Conservation (phyloP, 1,284 basidiomycete genomes). For the Austropuccinia psidii region DNA sequence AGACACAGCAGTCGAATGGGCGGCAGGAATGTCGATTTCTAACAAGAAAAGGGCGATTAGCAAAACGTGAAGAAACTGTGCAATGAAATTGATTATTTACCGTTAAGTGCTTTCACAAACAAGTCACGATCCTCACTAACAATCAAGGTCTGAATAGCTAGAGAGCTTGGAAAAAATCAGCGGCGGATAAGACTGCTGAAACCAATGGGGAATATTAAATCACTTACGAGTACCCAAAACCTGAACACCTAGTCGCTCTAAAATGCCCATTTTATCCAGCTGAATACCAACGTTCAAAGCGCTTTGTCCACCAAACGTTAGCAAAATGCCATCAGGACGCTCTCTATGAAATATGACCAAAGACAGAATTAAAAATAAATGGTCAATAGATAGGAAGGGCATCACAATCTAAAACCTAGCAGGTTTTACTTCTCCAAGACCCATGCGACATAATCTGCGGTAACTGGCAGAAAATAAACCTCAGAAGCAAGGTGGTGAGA, state of each 20-base stretch:
- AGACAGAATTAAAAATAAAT: neutral
- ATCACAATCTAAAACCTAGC: neutral
- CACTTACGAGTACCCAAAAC: slow-evolving; percentile 73
- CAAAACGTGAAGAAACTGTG: slow-evolving; percentile 2
- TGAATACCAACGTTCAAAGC: slow-evolving; percentile 97
- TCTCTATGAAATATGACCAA: slow-evolving; percentile 51
- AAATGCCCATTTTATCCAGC: slow-evolving; percentile 93
- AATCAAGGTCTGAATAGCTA: slow-evolving; percentile 77
- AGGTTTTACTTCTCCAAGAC: slow-evolving; percentile 71
- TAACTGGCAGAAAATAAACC: slow-evolving; percentile 96
- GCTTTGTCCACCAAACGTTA: slow-evolving; percentile 97
- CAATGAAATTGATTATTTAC: slow-evolving; percentile 50
- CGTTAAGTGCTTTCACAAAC: slow-evolving; percentile 93
- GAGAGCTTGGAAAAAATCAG: neutral
- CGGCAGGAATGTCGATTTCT: slow-evolving; percentile 98
- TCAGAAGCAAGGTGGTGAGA: slow-evolving; percentile 92
- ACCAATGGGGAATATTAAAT: neutral
- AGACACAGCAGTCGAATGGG: slow-evolving; percentile 95
- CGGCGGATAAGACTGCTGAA: neutral
- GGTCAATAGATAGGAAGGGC: neutral
- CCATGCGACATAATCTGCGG: slow-evolving; percentile 95
- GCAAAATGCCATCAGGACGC: slow-evolving; percentile 88
- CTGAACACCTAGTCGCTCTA: slow-evolving; percentile 86
- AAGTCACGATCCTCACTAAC: slow-evolving; percentile 95
- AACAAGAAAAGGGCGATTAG: too few species aligned